A percentile compares a stretch with the other conserved stretches of the same genome.
Conservation (phyloP, 805 yeast genomes). For the Myxozyma neglecta region DNA sequence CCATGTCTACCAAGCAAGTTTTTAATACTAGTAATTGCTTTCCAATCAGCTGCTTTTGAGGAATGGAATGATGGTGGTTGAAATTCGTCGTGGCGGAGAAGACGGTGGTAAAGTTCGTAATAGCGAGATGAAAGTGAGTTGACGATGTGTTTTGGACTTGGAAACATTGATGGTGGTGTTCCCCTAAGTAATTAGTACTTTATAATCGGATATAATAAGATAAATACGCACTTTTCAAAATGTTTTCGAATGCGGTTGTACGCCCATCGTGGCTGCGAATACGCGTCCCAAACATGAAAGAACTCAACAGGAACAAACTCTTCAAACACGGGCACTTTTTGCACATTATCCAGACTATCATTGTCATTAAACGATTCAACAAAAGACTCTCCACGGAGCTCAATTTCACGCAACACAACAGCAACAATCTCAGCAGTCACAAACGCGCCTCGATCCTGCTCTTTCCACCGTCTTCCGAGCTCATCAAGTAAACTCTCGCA, state of each 20-base stretch:
- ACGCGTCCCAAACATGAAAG: constrained; percentile 64
- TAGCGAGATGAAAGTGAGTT: constrained; percentile 40
- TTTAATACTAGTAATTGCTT: constrained; percentile 67
- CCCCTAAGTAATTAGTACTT: constrained; percentile 6
- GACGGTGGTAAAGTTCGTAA: constrained; percentile 63
- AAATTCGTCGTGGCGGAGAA: constrained; percentile 73
- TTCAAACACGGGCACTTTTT: constrained; percentile 27
- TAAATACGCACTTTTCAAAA: constrained; percentile 27
- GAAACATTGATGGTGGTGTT: constrained; percentile 15
- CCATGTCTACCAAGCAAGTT: constrained; percentile 86
- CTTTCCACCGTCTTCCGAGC: constrained; percentile 81
- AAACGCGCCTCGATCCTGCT: constrained; percentile 82
- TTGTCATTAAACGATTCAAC: background rate
- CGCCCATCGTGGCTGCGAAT: constrained; percentile 60
- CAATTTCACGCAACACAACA: constrained; percentile 62
- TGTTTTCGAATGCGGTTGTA: constrained; percentile 57
- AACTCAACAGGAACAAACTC: constrained; percentile 47
- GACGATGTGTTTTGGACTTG: constrained; percentile 52
- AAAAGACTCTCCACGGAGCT: constrained; percentile 37
- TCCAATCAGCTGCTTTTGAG: constrained; percentile 32
- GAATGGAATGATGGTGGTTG: constrained; percentile 51
- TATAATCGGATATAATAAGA: background rate
- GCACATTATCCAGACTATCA: constrained; percentile 2
- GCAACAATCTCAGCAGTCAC: constrained; percentile 72
- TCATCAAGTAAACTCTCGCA: constrained; percentile 70